A percentile compares a stretch with the other conserved stretches of the same genome.
Evolutionary conservation across 352 stramenopile species (phyloP).

Genomic region (Phytopythium cucurbitacearum): DNA sequence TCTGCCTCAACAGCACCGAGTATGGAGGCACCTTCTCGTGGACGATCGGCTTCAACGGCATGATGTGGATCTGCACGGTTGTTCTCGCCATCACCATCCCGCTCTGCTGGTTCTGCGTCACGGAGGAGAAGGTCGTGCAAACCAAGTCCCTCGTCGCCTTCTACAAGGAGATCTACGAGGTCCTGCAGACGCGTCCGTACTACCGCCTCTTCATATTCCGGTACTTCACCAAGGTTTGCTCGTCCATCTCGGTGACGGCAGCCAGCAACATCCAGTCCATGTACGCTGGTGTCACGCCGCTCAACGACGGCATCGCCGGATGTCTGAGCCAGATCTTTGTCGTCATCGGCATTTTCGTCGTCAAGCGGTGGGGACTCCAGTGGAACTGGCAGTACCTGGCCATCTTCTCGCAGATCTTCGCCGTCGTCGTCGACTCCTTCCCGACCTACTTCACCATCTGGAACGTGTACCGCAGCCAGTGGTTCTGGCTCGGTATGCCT

Average conservation of each 20-base stretch:
- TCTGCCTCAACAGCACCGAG: slow-evolving; percentile 33
- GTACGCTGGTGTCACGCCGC: slow-evolving; percentile 17
- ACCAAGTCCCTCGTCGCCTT: slow-evolving; percentile 14
- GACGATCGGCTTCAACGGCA: slow-evolving; percentile 33
- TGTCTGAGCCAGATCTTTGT: slow-evolving; percentile 21
- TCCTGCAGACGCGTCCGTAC: slow-evolving; percentile 27
- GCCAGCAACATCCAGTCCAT: slow-evolving; percentile 22
- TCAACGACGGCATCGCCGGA: slow-evolving; percentile 20
- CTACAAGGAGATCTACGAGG: slow-evolving; percentile 24
- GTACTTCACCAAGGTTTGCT: slow-evolving; percentile 31
- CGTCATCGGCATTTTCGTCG: slow-evolving; percentile 17
- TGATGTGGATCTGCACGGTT: slow-evolving; percentile 30
- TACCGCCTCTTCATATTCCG: slow-evolving; percentile 28
- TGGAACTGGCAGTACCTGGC: slow-evolving; percentile 39
- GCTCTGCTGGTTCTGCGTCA: slow-evolving; percentile 35
- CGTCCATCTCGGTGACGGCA: slow-evolving; percentile 16
- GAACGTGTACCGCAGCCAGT: slow-evolving; percentile 37
- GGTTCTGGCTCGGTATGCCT: slow-evolving; percentile 36
- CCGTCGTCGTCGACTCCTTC: slow-evolving; percentile 27
- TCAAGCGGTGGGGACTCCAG: slow-evolving; percentile 34
- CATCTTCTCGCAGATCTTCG: slow-evolving; percentile 21
- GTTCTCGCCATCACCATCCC: slow-evolving; percentile 19
- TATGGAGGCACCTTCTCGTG: slow-evolving; percentile 47
- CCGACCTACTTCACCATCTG: slow-evolving; percentile 38
- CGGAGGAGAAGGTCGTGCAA: slow-evolving; percentile 19